Percentiles rank a stretch among this genome's conserved stretches.
These are phyloP conservation scores for Epichloe sp. DNA, from an alignment of 2,329 filamentous ascomycete species.

Conservation along the genomic window DNA sequence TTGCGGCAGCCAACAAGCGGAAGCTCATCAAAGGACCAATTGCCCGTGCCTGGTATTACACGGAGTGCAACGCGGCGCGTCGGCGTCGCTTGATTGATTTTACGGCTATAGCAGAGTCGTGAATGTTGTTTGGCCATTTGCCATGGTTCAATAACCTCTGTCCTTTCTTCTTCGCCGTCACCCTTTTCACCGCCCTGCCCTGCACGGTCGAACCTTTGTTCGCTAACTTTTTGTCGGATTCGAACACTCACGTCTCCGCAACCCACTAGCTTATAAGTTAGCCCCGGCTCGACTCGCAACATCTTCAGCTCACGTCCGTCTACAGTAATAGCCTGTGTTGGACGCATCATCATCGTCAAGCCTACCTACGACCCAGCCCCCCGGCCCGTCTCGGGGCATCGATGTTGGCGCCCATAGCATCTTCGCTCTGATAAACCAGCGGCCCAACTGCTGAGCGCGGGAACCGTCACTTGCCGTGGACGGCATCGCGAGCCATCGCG, in stretches of 20 bases:
- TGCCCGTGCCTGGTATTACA: constrained; percentile 2
- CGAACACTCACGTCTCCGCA: constrained; percentile 8
- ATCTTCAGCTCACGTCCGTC: constrained; percentile 6
- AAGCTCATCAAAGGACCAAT: constrained; percentile 3
- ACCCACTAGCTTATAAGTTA: constrained; percentile 8
- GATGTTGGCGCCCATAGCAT: constrained; percentile 7
- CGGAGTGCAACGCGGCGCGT: constrained; percentile 4
- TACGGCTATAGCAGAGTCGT: neutral
- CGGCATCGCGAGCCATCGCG: constrained; percentile 11
- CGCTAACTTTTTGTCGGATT: neutral
- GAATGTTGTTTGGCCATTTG: neutral
- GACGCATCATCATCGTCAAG: neutral
- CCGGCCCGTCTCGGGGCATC: constrained; percentile 4
- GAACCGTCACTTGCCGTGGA: neutral
- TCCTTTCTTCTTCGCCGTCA: neutral
- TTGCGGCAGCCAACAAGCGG: neutral
- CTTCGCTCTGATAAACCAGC: neutral
- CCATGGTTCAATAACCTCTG: neutral
- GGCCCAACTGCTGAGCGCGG: constrained; percentile 2
- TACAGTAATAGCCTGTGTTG: neutral
- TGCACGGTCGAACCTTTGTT: constrained; percentile 3
- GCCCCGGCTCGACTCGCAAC: constrained; percentile 6
- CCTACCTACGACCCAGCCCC: neutral
- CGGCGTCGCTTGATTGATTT: neutral
- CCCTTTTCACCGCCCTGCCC: constrained; percentile 4